Base-by-base conservation (phyloP, 164 flowering plant genomes). In the Magnolia sinica region DNA sequence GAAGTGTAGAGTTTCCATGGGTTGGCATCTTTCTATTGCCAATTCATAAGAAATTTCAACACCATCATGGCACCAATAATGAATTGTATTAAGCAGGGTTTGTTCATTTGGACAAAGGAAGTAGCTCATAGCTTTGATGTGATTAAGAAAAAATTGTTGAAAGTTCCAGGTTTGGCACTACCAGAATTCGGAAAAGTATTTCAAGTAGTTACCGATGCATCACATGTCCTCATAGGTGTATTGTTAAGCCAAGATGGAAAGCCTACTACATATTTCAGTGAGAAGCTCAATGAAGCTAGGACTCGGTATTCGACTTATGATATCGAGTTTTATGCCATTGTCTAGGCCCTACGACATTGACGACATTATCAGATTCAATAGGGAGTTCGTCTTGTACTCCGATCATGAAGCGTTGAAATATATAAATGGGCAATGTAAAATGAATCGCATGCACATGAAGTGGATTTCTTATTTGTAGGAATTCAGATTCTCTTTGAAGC, bases 1-100 rank as follows among this genome's bases (percentile, higher is more conserved):
- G 51, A 69, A 7, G 72, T 69, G n/a, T 11, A 37, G 7, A 69
- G 72, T 69, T 69, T 69, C n/a, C 72, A 69, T 69, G 72, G 72
- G 29, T 27, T 69, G 72, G 50, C 50, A 29, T 69, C 72, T 29
- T 69, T 31, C 10, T 69, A 69, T 20, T 3, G 1, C 18, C 6
- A 31, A 45, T 69, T 69, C 1, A 69, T 69, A 8, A 9, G 3
- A 10, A 69, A 69, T 29, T 69, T 69, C n/a, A 69, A 11, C 31
- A 27, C 69, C 31, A 22, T 66, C 2, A 27, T 27, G 24, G 31
- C 69, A 10, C 19, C 69, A 66, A 27, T 66, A 20, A 66, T 22
- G 20, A 20, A 20, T 66, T 66, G 69, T 20, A 20, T 66, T 58
- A 58, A 58, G 19, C 1, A 58, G 19, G 63, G 63, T 18, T 1